A percentile compares a stretch with the other conserved stretches of the same genome.
Evolutionary conservation across 1,284 basidiomycete species (phyloP).

Genomic region (Porogramme epimiltina): DNA sequence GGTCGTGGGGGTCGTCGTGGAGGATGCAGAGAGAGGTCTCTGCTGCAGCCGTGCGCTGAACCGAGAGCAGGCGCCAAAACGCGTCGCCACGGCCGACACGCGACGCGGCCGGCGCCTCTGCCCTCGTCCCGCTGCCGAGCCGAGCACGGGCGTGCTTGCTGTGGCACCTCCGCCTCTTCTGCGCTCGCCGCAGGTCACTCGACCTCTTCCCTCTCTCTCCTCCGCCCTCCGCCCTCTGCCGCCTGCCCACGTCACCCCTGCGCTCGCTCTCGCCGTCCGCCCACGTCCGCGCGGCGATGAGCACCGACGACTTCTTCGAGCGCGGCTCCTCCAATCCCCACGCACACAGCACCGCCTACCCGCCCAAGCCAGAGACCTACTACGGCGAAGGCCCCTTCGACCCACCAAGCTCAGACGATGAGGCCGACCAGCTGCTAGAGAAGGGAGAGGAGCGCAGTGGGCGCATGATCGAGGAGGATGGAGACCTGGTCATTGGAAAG

Average conservation of each 20-base stretch:
- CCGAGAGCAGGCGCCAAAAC: slow-evolving; percentile 16
- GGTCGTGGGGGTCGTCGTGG: slow-evolving; percentile 17
- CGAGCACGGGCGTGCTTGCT: too few species aligned
- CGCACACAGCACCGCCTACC: slow-evolving; percentile 5
- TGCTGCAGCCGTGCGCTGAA: neutral
- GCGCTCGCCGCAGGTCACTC: too few species aligned
- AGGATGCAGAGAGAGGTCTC: neutral
- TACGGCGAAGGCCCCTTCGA: slow-evolving; percentile 75
- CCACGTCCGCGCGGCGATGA: slow-evolving; percentile 26
- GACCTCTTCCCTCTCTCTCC: neutral
- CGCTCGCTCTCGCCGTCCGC: slow-evolving; percentile 17
- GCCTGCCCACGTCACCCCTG: slow-evolving; percentile 1
- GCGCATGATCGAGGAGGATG: slow-evolving; percentile 27
- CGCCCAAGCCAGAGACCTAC: slow-evolving; percentile 43
- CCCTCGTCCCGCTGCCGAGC: too few species aligned
- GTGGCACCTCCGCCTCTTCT: too few species aligned
- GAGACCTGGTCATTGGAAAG: slow-evolving; percentile 38
- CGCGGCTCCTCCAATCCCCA: slow-evolving; percentile 5
- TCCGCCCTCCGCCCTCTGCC: slow-evolving; percentile 1
- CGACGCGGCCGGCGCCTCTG: neutral
- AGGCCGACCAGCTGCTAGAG: slow-evolving; percentile 53
- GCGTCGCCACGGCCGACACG: slow-evolving; percentile 23
- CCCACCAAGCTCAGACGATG: slow-evolving; percentile 70
- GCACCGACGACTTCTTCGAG: slow-evolving; percentile 18
- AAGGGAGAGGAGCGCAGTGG: slow-evolving; percentile 37